Evolutionary conservation across 140 eudicot species (phyloP), one percentile per base, ranked within the genome.

Genomic region (Erigeron philadelphicus): DNA sequence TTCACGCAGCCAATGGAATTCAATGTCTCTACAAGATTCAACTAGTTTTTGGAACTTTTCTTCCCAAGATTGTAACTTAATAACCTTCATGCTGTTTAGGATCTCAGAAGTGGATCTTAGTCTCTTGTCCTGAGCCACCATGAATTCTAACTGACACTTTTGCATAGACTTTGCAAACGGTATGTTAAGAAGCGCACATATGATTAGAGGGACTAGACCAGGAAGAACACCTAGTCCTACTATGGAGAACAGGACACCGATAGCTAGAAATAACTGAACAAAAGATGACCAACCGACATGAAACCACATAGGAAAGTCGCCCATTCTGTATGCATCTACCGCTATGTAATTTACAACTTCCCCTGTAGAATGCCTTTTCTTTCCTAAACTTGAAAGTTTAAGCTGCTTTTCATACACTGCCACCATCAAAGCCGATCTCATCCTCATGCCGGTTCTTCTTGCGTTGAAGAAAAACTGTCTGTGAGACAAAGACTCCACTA

Each of bases 1-100:
- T 67, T 73, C 77, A 19, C 83, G 47, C 60, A 89, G 49, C 96
- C 96, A 89, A 65, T 62, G 78, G 67, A 84, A 81, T 49, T 89
- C 96, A 8, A 6, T 64, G 12, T 80, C 82, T 77, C 95, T 72
- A 17, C 18, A 77, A 35, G 82, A 76, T 68, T 84, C 83, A 3
- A 79, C 48, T 52, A 75, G 7, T 31, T 73, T 81, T 80, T 79
- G 76, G 78, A 87, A 90, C 1, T 81, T 76, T 25, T 77, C 87
- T 49, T 90, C 97, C 97, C 95, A 90, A 12, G 92, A 84, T 65
- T 87, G 92, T 67, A 87, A 70, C 84, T 90, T 90, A 7, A 90
- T 87, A 40, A 90, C 81, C 57, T 87, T 87, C 93, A 90, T 90
- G 67, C 71, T 87, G 81, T 87, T 87, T 13, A 90, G 78, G 50